phyloP scores from a whole-genome alignment of 495 filamentous ascomycete species.

The Penicillium steckii region DNA sequence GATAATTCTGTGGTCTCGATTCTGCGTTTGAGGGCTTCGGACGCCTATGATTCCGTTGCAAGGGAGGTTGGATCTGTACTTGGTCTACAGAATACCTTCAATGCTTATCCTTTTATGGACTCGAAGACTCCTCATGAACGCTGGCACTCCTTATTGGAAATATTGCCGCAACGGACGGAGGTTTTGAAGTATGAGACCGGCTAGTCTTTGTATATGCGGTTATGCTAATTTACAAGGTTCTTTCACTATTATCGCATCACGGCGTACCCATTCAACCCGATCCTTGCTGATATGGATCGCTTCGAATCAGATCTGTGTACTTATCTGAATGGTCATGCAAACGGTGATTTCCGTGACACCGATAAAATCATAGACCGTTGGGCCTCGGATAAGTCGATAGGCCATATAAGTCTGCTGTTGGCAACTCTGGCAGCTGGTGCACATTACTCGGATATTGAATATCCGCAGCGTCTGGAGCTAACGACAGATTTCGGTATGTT shows the following conservation, averaged over 20 bases:
- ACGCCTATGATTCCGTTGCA: constrained; percentile 48
- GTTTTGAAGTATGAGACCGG: constrained; percentile 29
- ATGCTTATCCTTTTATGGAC: constrained; percentile 64
- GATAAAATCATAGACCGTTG: constrained; percentile 28
- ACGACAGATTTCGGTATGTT: constrained; percentile 34
- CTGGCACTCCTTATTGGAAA: constrained; percentile 27
- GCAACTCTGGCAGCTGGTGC: constrained; percentile 51
- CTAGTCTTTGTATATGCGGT: too few species aligned
- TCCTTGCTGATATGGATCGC: constrained; percentile 43
- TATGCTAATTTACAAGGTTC: constrained; percentile 28
- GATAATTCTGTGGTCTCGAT: constrained; percentile 39
- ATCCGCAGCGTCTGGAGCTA: constrained; percentile 26
- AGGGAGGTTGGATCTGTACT: constrained; percentile 48
- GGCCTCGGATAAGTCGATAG: constrained; percentile 32
- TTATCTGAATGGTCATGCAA: constrained; percentile 42
- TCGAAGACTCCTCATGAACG: constrained; percentile 26
- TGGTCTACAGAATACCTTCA: constrained; percentile 69
- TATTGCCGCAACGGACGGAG: constrained; percentile 31
- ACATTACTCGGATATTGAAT: constrained; percentile 47
- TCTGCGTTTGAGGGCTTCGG: constrained; percentile 46
- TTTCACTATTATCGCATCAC: constrained; percentile 50
- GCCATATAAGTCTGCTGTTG: constrained; percentile 42
- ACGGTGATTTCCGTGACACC: constrained; percentile 21
- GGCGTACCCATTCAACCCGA: constrained; percentile 52
- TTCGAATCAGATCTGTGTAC: constrained; percentile 47